Evolutionary conservation across 1,284 basidiomycete species (phyloP).

Genomic region (Mycosarcoma maydis): DNA sequence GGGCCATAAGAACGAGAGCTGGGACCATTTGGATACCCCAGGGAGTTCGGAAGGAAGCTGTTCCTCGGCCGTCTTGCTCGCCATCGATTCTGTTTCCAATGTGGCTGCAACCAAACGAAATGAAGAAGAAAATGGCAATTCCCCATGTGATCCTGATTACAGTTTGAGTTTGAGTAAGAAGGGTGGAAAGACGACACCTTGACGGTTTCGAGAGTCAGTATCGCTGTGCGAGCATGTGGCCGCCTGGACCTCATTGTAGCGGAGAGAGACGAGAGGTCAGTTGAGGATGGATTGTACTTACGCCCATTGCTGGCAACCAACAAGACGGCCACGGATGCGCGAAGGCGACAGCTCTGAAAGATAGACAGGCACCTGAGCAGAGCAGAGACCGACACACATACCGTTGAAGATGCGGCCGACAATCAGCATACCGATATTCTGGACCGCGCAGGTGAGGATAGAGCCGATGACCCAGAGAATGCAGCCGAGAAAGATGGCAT

Average conservation of each 20-base stretch:
- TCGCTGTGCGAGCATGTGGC: no score
- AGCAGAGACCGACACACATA: constrained; percentile 42
- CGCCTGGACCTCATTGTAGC: no score
- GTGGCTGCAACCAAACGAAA: constrained; percentile 5
- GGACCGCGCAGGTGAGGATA: constrained; percentile 36
- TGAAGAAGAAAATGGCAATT: constrained; percentile 19
- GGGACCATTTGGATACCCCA: constrained; percentile 26
- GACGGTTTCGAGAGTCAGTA: no score
- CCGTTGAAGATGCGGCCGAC: constrained; percentile 46
- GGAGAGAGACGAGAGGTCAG: no score
- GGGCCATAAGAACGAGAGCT: constrained; percentile 22
- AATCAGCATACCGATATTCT: constrained; percentile 46
- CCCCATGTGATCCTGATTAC: constrained; percentile 16
- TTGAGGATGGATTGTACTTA: neutral
- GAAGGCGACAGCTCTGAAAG: constrained; percentile 36
- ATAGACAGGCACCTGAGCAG: constrained; percentile 45
- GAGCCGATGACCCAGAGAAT: constrained; percentile 44
- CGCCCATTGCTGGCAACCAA: constrained; percentile 29
- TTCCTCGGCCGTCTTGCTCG: constrained; percentile 22
- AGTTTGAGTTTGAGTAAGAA: neutral
- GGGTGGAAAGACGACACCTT: no score
- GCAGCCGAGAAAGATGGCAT: constrained; percentile 34
- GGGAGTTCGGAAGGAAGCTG: constrained; percentile 13
- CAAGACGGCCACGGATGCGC: constrained; percentile 36
- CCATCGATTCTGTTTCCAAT: constrained; percentile 13